Evolutionary conservation across 2,329 filamentous ascomycete genomes (phyloP).

Genomic region (Trichoderma simmonsii): DNA sequence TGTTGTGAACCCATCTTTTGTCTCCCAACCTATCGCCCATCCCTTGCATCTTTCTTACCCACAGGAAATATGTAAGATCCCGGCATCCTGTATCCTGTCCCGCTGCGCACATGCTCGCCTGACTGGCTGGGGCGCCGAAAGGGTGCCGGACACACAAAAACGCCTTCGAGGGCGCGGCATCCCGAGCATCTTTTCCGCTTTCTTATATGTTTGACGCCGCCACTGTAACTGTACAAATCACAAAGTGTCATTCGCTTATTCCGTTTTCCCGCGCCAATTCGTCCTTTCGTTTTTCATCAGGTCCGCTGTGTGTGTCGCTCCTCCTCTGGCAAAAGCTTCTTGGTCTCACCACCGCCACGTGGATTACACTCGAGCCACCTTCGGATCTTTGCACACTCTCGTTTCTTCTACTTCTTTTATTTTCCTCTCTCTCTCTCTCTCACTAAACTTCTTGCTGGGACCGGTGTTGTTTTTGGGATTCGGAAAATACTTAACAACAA

Average conservation of each 20-base stretch:
- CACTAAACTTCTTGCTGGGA: not conserved
- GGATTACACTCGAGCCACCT: constrained; percentile 15
- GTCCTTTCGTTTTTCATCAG: not conserved
- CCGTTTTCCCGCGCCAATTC: not conserved
- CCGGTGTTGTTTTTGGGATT: not conserved
- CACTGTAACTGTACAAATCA: not conserved
- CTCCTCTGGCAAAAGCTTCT: not conserved
- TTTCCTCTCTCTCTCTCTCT: not conserved
- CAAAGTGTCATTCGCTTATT: not conserved
- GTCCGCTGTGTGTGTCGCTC: constrained; percentile 7
- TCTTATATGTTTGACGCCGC: not conserved
- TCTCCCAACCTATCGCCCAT: not conserved
- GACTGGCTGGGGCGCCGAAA: constrained; percentile 7
- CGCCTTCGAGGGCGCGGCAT: not conserved
- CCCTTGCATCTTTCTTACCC: not conserved
- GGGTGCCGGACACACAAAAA: not conserved
- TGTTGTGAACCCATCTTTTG: not conserved
- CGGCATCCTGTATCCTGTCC: not conserved
- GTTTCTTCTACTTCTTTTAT: not conserved
- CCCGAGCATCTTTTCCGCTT: not conserved
- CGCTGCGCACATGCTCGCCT: not conserved
- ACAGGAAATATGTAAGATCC: not conserved
- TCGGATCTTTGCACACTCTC: constrained; percentile 1
- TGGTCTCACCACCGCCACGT: constrained; percentile 15
- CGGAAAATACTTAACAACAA: not conserved